Conservation (phyloP, 495 filamentous ascomycete genomes). For the Hypoxylon trugodes region DNA sequence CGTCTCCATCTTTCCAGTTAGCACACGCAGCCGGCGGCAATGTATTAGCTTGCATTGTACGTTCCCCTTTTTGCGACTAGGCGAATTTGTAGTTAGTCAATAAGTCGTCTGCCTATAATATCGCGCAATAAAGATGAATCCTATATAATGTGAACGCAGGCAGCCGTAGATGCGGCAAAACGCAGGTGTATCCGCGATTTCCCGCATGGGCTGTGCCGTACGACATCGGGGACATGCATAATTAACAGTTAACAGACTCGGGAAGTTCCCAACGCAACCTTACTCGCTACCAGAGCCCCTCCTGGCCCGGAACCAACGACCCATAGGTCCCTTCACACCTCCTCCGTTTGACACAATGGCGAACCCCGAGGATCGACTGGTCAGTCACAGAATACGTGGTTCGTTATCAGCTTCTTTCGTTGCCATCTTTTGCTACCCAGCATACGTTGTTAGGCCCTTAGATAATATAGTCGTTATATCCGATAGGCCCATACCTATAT, state of each 20-base stretch:
- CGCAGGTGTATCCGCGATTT: not conserved
- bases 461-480: not conserved
- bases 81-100: no score
- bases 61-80: not conserved
- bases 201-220: not conserved
- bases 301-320: no score
- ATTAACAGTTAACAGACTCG: not conserved
- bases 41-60: not conserved
- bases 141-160: no score
- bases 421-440: not conserved
- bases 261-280: not conserved
- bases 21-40: not conserved
- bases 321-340: no score
- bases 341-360: no score
- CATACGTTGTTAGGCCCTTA: not conserved
- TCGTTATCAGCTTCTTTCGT: not conserved
- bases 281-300: no score
- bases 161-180: no score
- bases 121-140: not conserved
- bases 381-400: not conserved
- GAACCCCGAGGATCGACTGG: no score
- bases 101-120: not conserved
- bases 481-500: no score
- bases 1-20: conserved; percentile 12
- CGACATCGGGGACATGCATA: not conserved